A percentile compares a stretch with the other conserved stretches of the same genome.
Conservation (phyloP, 2,329 filamentous ascomycete genomes). For the Cladosporium sp. region DNA sequence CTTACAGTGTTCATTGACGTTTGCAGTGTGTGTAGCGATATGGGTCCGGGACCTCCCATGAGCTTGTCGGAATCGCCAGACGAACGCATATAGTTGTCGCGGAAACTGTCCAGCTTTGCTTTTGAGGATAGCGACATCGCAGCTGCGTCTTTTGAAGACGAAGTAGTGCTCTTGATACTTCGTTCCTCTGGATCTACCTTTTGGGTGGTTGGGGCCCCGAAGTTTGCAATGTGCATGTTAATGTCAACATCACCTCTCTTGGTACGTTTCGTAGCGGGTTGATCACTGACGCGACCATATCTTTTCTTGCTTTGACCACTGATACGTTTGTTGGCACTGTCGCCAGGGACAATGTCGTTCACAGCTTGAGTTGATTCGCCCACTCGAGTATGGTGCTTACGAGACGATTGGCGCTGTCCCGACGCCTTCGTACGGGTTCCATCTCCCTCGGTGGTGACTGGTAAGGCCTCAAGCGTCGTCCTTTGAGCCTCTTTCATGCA, state of each 20-base stretch:
- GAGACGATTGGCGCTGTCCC: neutral
- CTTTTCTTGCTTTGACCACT: constrained; percentile 16
- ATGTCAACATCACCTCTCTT: constrained; percentile 14
- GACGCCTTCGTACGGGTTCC: neutral
- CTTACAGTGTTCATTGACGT: constrained; percentile 7
- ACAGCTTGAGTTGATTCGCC: constrained; percentile 13
- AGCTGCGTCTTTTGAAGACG: constrained; percentile 8
- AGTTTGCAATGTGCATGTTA: constrained; percentile 12
- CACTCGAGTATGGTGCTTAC: neutral
- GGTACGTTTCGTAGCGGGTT: constrained; percentile 13
- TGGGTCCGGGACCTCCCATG: neutral
- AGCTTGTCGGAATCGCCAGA: neutral
- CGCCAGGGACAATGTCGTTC: neutral
- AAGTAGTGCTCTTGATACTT: neutral
- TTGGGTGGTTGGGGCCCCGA: neutral
- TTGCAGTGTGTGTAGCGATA: neutral
- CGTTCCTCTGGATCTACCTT: neutral
- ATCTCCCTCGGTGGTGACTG: neutral
- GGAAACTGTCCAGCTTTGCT: constrained; percentile 1
- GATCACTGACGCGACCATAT: neutral
- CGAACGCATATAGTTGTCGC: neutral
- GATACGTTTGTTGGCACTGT: constrained; percentile 5
- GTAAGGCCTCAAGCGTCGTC: no score
- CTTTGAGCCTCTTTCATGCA: neutral
- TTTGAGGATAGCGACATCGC: neutral